These are phyloP conservation scores for Aspergillus conjunctus DNA, from an alignment of 495 filamentous ascomycete genomes.

Conservation along the genomic window DNA sequence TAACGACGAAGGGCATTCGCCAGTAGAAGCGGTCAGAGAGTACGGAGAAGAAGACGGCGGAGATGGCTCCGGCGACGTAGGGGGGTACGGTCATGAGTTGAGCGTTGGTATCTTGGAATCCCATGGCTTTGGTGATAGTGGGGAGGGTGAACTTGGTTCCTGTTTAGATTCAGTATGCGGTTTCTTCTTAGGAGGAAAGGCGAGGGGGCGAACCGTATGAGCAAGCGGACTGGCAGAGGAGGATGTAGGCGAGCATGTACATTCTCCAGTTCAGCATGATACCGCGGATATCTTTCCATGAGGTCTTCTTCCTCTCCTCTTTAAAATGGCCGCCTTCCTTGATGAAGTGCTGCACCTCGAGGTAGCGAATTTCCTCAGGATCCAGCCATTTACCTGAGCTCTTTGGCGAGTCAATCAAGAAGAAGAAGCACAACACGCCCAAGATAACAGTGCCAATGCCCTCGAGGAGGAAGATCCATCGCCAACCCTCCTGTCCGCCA, in stretches of 20 bases:
- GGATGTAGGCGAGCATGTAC: slow-evolving; percentile 34
- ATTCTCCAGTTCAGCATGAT: slow-evolving; percentile 33
- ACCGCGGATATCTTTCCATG: slow-evolving; percentile 27
- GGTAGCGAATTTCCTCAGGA: slow-evolving; percentile 30
- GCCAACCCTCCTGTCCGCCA: slow-evolving; percentile 63
- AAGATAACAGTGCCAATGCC: slow-evolving; percentile 54
- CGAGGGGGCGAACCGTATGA: slow-evolving; percentile 22
- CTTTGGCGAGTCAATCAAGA: slow-evolving; percentile 29
- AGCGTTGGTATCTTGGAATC: slow-evolving; percentile 33
- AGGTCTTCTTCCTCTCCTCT: slow-evolving; percentile 26
- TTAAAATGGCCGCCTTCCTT: slow-evolving; percentile 32
- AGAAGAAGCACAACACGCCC: slow-evolving; percentile 58
- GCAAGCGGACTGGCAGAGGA: slow-evolving; percentile 30
- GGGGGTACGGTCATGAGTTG: slow-evolving; percentile 38
- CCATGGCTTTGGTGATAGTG: slow-evolving; percentile 35
- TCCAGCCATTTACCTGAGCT: slow-evolving; percentile 28
- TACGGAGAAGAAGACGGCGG: slow-evolving; percentile 33
- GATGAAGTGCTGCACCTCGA: slow-evolving; percentile 32
- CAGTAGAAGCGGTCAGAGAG: slow-evolving; percentile 42
- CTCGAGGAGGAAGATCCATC: slow-evolving; percentile 72
- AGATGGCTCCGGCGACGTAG: slow-evolving; percentile 36
- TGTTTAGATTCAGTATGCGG: slow-evolving; percentile 6
- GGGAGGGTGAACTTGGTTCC: slow-evolving; percentile 37
- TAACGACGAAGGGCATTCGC: slow-evolving; percentile 43
- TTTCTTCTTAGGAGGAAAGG: neutral